Base-by-base conservation (phyloP, 208 protist genomes). In the Leishmania major region DNA sequence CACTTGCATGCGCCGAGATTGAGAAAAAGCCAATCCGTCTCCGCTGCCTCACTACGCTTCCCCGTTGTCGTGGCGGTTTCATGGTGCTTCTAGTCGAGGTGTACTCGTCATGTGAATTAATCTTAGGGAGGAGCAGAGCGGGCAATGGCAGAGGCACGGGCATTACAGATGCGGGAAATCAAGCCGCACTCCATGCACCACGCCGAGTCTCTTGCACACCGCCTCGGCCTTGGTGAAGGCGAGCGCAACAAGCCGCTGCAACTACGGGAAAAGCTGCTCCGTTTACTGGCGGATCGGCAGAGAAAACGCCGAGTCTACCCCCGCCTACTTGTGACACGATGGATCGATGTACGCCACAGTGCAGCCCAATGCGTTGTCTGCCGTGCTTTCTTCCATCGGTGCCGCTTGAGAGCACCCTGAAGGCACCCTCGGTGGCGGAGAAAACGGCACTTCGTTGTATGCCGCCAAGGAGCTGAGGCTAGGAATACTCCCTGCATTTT, bases 291-390 rank as follows among this genome's bases (percentile, higher is more conserved):
- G 8, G 0, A 17, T 71, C 5, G 13, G 37, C 0, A 6, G 66
- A 40, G 35, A 45, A 47, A 28, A 71, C 15, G 13, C 4, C 13
- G 15, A 2, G 37, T 1, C 17, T 3, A 3, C 10, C 37, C 40
- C 66, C 13, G 19, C 10, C 66, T 47, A 43, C 66, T 1, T 45
- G 31, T 71, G 66, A 43, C 40, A 60, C 3, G 22, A 45, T 11
- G 57, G 69, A 28, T 71, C 67, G 1, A 71, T 59, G 28, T 77
- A 73, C 0, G 81, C 69, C 15, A 77, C 67, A n/a, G 81, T 75
- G 35, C 77, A 73, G 28, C 59, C 77, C 11, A 78, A 28, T 7
- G 49, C 49, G 17, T 73, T 57, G 11, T 64, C 53, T 37, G 40
- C 70, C 22, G 22, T 8, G 22, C 45, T 77, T 49, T 35, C 47